A percentile compares a stretch with the other conserved stretches of the same genome.
phyloP scores from a whole-genome alignment of 2,329 filamentous ascomycete genomes.

The Fusarium sp. region DNA sequence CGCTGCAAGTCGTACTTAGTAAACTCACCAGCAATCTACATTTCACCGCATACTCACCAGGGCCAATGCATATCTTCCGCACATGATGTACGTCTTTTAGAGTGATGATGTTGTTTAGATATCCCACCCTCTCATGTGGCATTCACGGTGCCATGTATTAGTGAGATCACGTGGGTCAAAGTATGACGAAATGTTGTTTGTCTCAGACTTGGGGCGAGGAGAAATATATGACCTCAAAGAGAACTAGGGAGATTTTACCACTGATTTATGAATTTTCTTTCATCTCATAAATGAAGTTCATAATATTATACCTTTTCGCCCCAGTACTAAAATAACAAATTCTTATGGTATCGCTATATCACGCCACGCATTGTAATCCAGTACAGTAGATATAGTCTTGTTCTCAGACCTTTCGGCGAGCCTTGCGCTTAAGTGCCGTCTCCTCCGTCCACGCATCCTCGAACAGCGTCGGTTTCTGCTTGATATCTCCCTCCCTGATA shows the following conservation, averaged over 20 bases:
- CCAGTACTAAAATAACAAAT: neutral
- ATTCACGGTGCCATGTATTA: neutral
- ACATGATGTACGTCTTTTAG: conserved; percentile 41
- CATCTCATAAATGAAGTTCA: neutral
- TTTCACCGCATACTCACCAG: conserved; percentile 40
- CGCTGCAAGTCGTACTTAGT: conserved; percentile 61
- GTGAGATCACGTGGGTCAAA: conserved; percentile 8
- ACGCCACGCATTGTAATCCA: neutral
- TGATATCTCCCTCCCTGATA: conserved; percentile 68
- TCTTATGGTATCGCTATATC: conserved; percentile 22
- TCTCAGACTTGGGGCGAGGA: neutral
- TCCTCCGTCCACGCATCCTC: conserved; percentile 70
- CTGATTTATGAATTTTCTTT: neutral
- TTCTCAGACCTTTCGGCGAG: conserved; percentile 25
- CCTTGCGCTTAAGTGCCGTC: conserved; percentile 32
- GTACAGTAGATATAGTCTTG: neutral
- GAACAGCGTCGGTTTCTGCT: conserved; percentile 71
- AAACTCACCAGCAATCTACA: neutral
- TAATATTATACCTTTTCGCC: neutral
- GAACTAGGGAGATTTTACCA: neutral
- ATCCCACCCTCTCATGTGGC: neutral
- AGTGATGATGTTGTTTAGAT: neutral
- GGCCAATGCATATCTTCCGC: conserved; percentile 50
- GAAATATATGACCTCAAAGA: neutral
- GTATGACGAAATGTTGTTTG: conserved; percentile 1